Conservation (phyloP, 495 filamentous ascomycete genomes). For the Penicillium fimorum region DNA sequence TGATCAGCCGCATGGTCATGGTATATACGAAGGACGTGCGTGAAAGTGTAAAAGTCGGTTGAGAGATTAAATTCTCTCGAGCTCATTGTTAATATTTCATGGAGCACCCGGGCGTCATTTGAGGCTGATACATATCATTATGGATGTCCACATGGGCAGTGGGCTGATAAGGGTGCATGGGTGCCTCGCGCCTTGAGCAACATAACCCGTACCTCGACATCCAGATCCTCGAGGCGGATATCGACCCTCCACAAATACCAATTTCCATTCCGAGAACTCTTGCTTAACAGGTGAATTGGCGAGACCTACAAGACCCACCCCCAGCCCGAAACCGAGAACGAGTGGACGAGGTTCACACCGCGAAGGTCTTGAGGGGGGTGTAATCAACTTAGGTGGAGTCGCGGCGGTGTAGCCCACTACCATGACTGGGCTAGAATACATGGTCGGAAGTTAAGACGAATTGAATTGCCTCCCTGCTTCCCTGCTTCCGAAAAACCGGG, state of each 20-base stretch:
- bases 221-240: neutral
- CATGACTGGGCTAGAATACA: neutral
- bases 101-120: no score
- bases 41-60: neutral
- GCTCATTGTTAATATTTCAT: neutral
- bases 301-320: neutral
- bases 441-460: neutral
- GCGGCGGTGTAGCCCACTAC: neutral
- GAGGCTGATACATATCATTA: neutral
- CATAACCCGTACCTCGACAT: neutral
- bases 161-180: neutral
- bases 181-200: neutral
- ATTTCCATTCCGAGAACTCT: neutral
- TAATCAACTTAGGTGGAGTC: neutral
- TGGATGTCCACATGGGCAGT: neutral
- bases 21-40: neutral
- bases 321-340: neutral
- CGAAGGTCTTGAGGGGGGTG: neutral
- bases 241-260: neutral
- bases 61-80: neutral
- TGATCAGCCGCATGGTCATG: neutral
- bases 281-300: neutral
- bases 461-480: no score
- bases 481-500: neutral
- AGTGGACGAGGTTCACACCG: neutral